phyloP scores from a whole-genome alignment of 192 early-diverging fungal species.

The Umbelopsis sp. region DNA sequence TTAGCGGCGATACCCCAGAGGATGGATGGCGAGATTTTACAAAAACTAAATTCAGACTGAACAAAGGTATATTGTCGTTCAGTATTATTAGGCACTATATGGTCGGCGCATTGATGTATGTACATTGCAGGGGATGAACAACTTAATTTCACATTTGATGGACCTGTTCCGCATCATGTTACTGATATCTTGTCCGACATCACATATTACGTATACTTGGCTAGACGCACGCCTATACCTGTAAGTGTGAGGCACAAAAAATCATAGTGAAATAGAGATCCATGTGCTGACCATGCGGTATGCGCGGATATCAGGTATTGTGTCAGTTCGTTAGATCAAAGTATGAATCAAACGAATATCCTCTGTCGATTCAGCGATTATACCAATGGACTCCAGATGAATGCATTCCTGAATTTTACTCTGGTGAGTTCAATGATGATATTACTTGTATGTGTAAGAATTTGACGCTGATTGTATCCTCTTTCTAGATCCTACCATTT shows the following conservation, averaged over 20 bases:
- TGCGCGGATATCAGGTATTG: slow-evolving; percentile 47
- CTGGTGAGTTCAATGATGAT: slow-evolving; percentile 18
- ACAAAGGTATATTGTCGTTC: slow-evolving; percentile 45
- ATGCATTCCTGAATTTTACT: slow-evolving; percentile 75
- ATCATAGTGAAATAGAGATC: background rate
- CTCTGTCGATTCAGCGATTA: slow-evolving; percentile 58
- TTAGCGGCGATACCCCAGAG: slow-evolving; percentile 48
- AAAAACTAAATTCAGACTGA: slow-evolving; percentile 68
- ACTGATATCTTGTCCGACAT: slow-evolving; percentile 70
- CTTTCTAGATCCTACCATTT: slow-evolving; percentile 56
- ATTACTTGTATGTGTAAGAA: background rate
- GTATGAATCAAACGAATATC: slow-evolving; percentile 72
- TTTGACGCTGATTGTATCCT: too few relatives aligned
- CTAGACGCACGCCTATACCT: slow-evolving; percentile 62
- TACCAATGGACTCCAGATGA: slow-evolving; percentile 76
- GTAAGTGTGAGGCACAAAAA: slow-evolving; percentile 19
- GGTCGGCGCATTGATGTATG: background rate
- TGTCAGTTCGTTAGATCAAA: slow-evolving; percentile 69
- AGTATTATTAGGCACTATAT: background rate
- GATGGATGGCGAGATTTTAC: slow-evolving; percentile 62
- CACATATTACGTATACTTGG: slow-evolving; percentile 70
- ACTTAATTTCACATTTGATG: slow-evolving; percentile 67
- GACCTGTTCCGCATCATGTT: slow-evolving; percentile 68
- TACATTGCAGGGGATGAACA: slow-evolving; percentile 59
- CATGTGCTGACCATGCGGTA: background rate